These are phyloP conservation scores for Plasmodium fragile DNA, from an alignment of 169 alveolate genomes.

Conservation along the genomic window DNA sequence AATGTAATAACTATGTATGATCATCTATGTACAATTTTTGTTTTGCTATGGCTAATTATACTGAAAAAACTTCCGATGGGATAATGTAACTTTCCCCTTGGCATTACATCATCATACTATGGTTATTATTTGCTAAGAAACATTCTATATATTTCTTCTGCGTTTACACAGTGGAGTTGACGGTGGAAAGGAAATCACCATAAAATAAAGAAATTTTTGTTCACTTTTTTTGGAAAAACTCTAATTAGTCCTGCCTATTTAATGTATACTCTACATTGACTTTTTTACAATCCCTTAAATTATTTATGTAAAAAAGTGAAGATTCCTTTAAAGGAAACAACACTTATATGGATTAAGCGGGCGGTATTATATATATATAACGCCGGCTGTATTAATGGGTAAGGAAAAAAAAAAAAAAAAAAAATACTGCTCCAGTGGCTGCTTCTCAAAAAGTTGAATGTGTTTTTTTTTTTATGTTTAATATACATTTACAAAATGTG, in stretches of 20 bases:
- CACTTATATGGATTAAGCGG: not conserved
- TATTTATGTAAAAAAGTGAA: not conserved
- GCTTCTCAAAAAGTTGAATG: constrained; percentile 6
- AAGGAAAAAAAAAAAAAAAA: not conserved
- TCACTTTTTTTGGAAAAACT: not conserved
- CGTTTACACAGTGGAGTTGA: not conserved
- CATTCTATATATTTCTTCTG: constrained; percentile 7
- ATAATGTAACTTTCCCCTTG: not conserved
- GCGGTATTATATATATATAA: not conserved
- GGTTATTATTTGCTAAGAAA: not conserved
- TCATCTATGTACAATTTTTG: not conserved
- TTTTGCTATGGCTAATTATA: not conserved
- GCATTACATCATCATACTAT: not conserved
- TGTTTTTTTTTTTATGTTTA: constrained; percentile 3
- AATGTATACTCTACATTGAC: not conserved
- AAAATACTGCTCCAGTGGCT: not conserved
- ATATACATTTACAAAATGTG: constrained; percentile 14
- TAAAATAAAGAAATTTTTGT: not conserved
- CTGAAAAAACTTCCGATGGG: constrained; percentile 11
- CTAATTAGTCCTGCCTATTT: not conserved
- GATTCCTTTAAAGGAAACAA: not conserved
- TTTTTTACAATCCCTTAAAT: not conserved
- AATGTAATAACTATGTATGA: not conserved
- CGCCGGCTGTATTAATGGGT: not conserved
- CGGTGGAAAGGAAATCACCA: not conserved